Percentiles rank a stretch among this genome's conserved stretches.
Evolutionary conservation across 441 rosid species (phyloP).

Genomic region (Isatis lusitanica): DNA sequence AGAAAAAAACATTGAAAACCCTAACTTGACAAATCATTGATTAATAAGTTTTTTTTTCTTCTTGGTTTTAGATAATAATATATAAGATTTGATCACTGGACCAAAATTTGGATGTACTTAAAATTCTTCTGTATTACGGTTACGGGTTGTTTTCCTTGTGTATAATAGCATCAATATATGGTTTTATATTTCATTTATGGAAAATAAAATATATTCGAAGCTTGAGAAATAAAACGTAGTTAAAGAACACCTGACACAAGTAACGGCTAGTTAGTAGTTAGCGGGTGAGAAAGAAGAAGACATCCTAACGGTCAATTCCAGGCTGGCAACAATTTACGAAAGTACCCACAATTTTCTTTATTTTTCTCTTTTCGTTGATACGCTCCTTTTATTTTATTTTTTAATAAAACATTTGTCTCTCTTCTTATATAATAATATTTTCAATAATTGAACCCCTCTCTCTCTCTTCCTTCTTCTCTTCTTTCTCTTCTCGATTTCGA

Average conservation of each 20-base stretch:
- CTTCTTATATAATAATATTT: background rate
- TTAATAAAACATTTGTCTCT: constrained; percentile 23
- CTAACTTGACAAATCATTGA: no score
- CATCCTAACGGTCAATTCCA: constrained; percentile 37
- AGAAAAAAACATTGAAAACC: background rate
- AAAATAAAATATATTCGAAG: background rate
- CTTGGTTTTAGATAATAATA: background rate
- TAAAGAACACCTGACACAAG: constrained; percentile 33
- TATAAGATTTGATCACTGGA: background rate
- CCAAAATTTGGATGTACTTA: background rate
- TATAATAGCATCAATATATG: background rate
- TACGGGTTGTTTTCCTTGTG: background rate
- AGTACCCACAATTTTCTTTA: background rate
- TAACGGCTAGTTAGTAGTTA: constrained; percentile 35
- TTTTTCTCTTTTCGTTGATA: background rate
- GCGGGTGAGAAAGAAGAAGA: constrained; percentile 31
- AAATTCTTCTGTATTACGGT: background rate
- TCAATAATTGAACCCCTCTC: constrained; percentile 29
- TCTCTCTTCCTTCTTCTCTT: background rate
- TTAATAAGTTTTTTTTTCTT: no score
- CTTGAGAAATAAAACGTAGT: constrained; percentile 6
- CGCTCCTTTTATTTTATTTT: constrained; percentile 23
- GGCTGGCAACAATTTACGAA: constrained; percentile 24
- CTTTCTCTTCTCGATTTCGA: constrained; percentile 10
- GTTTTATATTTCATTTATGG: background rate